These are phyloP conservation scores for Cyclotella choctawhatcheeana DNA, from an alignment of 108 stramenopile genomes.

Conservation along the genomic window DNA sequence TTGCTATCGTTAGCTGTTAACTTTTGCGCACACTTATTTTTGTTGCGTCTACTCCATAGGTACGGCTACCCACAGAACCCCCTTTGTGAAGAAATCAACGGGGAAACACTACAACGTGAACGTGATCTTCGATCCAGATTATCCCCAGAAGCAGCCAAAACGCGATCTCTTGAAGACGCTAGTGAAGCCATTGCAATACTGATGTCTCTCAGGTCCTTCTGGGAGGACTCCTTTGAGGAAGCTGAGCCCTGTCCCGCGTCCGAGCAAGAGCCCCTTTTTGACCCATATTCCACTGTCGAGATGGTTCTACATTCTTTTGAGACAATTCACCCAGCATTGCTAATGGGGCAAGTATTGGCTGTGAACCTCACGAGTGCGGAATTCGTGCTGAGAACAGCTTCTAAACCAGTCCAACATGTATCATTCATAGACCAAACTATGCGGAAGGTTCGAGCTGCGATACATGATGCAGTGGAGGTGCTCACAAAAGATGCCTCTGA, in stretches of 20 bases:
- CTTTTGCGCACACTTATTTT: no score
- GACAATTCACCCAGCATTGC: slow-evolving; percentile 81
- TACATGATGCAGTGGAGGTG: slow-evolving; percentile 61
- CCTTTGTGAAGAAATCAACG: slow-evolving; percentile 65
- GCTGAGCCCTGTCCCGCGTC: slow-evolving; percentile 67
- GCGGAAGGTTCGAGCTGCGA: slow-evolving; percentile 46
- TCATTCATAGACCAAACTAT: slow-evolving; percentile 52
- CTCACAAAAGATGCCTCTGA: slow-evolving; percentile 66
- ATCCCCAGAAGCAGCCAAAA: slow-evolving; percentile 38
- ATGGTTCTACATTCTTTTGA: slow-evolving; percentile 82
- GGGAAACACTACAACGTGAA: slow-evolving; percentile 27
- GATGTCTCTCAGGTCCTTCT: slow-evolving; percentile 75
- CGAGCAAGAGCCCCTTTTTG: slow-evolving; percentile 83
- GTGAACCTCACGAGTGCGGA: slow-evolving; percentile 74
- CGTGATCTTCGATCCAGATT: slow-evolving; percentile 29
- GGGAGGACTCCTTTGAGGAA: slow-evolving; percentile 81
- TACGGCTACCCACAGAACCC: slow-evolving; percentile 83
- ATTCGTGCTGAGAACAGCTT: slow-evolving; percentile 67
- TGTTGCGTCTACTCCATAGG: background rate
- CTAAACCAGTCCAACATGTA: slow-evolving; percentile 60
- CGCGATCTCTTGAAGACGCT: slow-evolving; percentile 60
- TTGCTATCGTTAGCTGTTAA: no score
- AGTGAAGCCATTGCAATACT: slow-evolving; percentile 73
- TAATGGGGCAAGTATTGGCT: slow-evolving; percentile 82
- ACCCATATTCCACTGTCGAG: slow-evolving; percentile 74